Evolutionary conservation across 140 eudicot species (phyloP).

Genomic region (Stevia rebaudiana): DNA sequence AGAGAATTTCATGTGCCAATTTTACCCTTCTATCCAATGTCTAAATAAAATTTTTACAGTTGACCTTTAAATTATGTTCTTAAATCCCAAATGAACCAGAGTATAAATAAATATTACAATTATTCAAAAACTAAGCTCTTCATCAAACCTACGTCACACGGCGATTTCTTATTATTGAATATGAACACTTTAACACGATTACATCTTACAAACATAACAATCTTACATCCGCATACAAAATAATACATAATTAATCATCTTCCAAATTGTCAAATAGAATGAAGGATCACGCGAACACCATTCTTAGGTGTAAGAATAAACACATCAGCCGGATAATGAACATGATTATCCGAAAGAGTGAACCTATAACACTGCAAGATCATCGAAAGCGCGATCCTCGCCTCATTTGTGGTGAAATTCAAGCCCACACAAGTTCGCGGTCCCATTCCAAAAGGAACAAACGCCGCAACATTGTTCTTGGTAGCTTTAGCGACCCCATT

Average conservation of each 20-base stretch:
- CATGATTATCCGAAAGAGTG: constrained; percentile 38
- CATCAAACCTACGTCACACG: background rate
- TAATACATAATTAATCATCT: background rate
- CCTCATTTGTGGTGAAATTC: constrained; percentile 46
- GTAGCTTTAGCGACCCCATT: constrained; percentile 49
- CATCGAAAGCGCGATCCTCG: constrained; percentile 46
- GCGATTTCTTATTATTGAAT: background rate
- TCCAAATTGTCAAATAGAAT: constrained; percentile 28
- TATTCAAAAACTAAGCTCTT: background rate
- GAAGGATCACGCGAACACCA: constrained; percentile 47
- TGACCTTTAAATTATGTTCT: too few species aligned
- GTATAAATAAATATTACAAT: too few species aligned
- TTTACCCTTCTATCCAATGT: too few species aligned
- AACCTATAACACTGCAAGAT: constrained; percentile 41
- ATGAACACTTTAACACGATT: background rate
- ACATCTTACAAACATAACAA: background rate
- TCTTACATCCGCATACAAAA: background rate
- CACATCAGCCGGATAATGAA: constrained; percentile 38
- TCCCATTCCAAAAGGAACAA: constrained; percentile 55
- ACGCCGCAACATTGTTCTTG: constrained; percentile 39
- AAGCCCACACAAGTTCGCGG: constrained; percentile 50
- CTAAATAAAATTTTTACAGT: too few species aligned
- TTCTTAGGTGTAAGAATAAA: constrained; percentile 37
- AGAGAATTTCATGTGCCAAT: too few species aligned
- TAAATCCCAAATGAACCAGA: too few species aligned